Percentiles rank a stretch among this genome's conserved stretches.
phyloP scores from a whole-genome alignment of 306 rosid genomes.

The Sesbania bispinosa region DNA sequence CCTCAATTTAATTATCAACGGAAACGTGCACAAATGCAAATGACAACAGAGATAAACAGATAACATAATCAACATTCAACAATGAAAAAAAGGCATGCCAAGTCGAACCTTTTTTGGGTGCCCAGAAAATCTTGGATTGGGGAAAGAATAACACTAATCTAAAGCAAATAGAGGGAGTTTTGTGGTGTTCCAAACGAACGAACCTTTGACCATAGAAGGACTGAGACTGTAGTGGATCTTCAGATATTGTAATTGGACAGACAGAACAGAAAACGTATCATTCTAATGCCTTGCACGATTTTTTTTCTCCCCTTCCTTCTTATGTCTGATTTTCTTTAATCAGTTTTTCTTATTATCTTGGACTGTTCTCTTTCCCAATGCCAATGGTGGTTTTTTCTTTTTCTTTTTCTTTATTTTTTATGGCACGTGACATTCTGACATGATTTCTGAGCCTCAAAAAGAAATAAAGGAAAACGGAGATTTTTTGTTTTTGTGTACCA shows the following conservation, averaged over 20 bases:
- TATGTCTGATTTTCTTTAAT: background rate
- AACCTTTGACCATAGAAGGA: background rate
- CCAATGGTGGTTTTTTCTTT: background rate
- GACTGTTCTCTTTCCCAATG: background rate
- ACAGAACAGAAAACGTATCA: background rate
- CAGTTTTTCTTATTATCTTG: slow-evolving; percentile 6
- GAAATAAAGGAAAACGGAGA: background rate
- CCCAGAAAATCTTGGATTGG: background rate
- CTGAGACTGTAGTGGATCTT: background rate
- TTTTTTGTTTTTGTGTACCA: background rate
- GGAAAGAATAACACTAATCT: background rate
- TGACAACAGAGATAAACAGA: background rate
- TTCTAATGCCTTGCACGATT: background rate
- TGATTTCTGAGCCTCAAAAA: background rate
- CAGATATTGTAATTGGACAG: background rate
- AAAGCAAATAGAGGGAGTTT: too few relatives aligned
- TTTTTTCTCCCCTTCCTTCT: background rate
- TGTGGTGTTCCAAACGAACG: too few relatives aligned
- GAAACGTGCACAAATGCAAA: background rate
- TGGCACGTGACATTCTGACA: slow-evolving; percentile 25
- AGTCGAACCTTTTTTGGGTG: background rate
- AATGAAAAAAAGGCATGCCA: background rate
- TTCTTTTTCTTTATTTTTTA: background rate
- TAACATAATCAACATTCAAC: background rate
- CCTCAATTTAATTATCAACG: background rate